Base-by-base conservation (phyloP, 129 eudicot species). In the Helianthus tuberosus region DNA sequence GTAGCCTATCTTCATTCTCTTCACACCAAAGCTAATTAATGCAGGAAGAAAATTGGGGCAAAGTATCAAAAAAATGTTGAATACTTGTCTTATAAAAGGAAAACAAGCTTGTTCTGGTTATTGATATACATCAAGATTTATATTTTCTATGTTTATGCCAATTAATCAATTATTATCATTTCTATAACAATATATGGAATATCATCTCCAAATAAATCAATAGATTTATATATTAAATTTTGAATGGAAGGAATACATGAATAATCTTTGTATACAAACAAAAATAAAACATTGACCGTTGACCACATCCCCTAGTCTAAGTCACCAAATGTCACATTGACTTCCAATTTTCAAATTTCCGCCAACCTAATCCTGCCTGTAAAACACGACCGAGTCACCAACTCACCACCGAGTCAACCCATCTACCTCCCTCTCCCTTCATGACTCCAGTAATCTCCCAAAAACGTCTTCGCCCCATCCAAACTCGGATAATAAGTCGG, bases 401-500 rank as follows among this genome's bases (percentile, higher is more conserved):
- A 57, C 62, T 67, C 79, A 32, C 48, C 48, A 66, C 74, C 52
- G 59, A 63, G 53, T 62, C 68, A 66, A 52, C 47, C 54, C 57
- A 36, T 16, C 71, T 73, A 20, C 69, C 60, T 38, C 11, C 65
- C 8, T 16, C 32, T 32, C 47, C 81, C 72, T 48, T 79, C 83
- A 54, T 87, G 91, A 11, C 86, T 86, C 96, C 94, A 89, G 13
- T 82, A 75, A 52, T 84, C 89, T 16, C 95, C 98, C 78, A 93
- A 62, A 71, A 93, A 89, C 55, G 96, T 93, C 85, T 93, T 93
- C 0, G 96, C 98, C 8, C 92, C 98, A 64, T 89, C 98, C 94
- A 93, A 84, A 62, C 98, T 93, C 49, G 98, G 98, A 84, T 83
- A 93, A 86, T 89, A 93, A 15, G 98, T 86, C 13, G 98, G 98